These are phyloP conservation scores for Mycosphaerelloides madeirae DNA, from an alignment of 2,329 filamentous ascomycete genomes.

Conservation along the genomic window DNA sequence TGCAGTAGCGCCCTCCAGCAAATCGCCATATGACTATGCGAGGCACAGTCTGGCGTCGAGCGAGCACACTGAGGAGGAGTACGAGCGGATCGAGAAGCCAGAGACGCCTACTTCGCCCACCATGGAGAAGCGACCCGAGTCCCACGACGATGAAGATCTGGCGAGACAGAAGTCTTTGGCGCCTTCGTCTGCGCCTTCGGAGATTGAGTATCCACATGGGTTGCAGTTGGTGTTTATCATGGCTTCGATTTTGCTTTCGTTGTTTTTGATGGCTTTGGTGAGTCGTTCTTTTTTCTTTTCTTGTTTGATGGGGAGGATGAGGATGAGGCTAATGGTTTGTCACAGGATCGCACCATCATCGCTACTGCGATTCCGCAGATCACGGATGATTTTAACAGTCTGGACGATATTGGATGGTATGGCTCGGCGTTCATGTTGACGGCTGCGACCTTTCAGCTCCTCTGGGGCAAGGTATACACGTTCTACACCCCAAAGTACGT, in stretches of 20 bases:
- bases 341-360: slow-evolving; percentile 30
- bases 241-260: neutral
- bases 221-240: neutral
- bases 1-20: no score
- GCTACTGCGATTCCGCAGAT: slow-evolving; percentile 37
- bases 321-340: no score
- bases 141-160: no score
- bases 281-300: no score
- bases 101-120: no score
- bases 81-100: no score
- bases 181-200: neutral
- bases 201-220: neutral
- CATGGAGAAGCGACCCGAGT: no score
- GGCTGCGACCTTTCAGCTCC: slow-evolving; percentile 41
- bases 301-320: no score
- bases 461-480: slow-evolving; percentile 45
- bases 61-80: no score
- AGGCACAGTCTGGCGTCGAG: no score
- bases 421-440: slow-evolving; percentile 42
- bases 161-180: neutral
- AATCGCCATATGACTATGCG: no score
- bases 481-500: slow-evolving; percentile 39
- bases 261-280: neutral
- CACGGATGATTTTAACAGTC: slow-evolving; percentile 38
- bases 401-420: slow-evolving; percentile 39